phyloP scores from a whole-genome alignment of 164 flowering plant genomes.

The Euptelea pleiosperma region DNA sequence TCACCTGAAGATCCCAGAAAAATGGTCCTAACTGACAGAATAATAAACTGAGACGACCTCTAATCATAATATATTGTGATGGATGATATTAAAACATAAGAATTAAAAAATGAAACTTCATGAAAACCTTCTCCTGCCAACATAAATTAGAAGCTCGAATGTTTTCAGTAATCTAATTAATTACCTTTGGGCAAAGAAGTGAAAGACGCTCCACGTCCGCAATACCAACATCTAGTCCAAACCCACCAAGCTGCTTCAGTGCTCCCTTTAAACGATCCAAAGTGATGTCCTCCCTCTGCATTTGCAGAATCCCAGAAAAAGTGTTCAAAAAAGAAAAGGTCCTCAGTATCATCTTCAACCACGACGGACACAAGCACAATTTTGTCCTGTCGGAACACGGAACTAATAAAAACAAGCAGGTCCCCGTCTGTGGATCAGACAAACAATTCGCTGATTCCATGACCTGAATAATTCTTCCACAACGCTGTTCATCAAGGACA shows the following conservation, averaged over 20 bases:
- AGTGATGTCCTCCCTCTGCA: constrained; percentile 32
- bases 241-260: constrained; percentile 36
- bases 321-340: constrained; percentile 63
- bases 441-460: constrained; percentile 56
- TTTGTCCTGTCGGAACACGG: neutral
- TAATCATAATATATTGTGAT: too few species aligned
- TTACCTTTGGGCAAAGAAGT: constrained; percentile 73
- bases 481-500: constrained; percentile 30
- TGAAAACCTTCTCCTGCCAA: neutral
- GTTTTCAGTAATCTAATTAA: neutral
- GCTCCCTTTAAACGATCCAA: constrained; percentile 32
- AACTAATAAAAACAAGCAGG: constrained; percentile 33
- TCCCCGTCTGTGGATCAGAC: constrained; percentile 28
- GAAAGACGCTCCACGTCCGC: constrained; percentile 56
- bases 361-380: constrained; percentile 65
- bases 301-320: constrained; percentile 44
- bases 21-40: too few species aligned
- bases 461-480: constrained; percentile 32
- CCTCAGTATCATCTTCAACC: constrained; percentile 65
- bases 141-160: neutral
- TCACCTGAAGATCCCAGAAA: too few species aligned
- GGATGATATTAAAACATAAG: too few species aligned
- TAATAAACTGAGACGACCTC: neutral
- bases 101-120: neutral
- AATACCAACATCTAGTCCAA: constrained; percentile 40